Percentiles rank a stretch among this genome's conserved stretches.
phyloP scores from a whole-genome alignment of 257 asterid species.

The Orobanche coerulescens region DNA sequence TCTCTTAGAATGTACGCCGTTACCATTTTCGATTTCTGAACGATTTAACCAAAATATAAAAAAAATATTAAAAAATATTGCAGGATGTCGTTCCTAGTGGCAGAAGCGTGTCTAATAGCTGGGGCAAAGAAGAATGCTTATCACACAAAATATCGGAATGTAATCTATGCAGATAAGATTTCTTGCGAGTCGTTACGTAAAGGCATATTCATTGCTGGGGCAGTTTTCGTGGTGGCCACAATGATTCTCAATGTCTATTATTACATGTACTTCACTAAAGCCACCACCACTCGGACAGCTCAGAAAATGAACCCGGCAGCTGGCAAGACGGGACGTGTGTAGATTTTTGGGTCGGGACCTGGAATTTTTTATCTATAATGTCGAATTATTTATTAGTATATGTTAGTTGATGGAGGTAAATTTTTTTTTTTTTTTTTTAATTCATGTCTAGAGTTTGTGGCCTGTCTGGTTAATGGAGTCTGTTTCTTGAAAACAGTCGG shows the following conservation, averaged over 20 bases:
- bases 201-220: conserved; percentile 90
- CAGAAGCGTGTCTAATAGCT: conserved; percentile 70
- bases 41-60: not conserved
- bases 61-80: conserved; percentile 30
- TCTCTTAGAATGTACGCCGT: too few species aligned
- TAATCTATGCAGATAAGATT: conserved; percentile 50
- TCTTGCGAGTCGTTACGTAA: conserved; percentile 74
- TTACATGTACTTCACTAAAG: conserved; percentile 72
- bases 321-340: conserved; percentile 55
- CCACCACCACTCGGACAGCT: conserved; percentile 52
- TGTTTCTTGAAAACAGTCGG: too few species aligned
- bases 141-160: conserved; percentile 67
- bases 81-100: conserved; percentile 65
- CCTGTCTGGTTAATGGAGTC: not conserved
- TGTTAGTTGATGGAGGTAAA: not conserved
- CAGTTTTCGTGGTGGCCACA: conserved; percentile 70
- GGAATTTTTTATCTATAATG: conserved; percentile 13
- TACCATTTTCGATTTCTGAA: too few species aligned
- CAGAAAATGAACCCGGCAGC: conserved; percentile 43
- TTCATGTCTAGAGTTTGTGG: not conserved
- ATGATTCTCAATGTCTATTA: conserved; percentile 71
- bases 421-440: not conserved
- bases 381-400: not conserved
- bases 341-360: conserved; percentile 9
- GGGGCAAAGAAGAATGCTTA: conserved; percentile 74